A percentile compares a stretch with the other conserved stretches of the same genome.
Conservation (phyloP, 2,329 filamentous ascomycete genomes). For the Penicillium expansum region DNA sequence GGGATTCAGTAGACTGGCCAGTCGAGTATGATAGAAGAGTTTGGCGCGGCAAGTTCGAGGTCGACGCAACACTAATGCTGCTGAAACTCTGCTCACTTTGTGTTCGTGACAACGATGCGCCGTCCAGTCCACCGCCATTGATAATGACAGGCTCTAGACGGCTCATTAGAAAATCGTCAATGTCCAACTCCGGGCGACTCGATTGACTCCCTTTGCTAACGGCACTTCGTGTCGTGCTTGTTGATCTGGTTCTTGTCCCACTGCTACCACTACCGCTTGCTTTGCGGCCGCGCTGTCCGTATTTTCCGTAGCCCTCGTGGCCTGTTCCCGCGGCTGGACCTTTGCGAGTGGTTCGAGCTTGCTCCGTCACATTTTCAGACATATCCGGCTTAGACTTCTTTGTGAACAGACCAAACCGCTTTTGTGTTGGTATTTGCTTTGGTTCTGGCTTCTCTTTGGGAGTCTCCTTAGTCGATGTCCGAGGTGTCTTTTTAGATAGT, state of each 20-base stretch:
- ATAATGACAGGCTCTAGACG: slow-evolving; percentile 52
- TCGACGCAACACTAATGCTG: slow-evolving; percentile 32
- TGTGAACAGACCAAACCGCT: slow-evolving; percentile 76
- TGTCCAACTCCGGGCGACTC: slow-evolving; percentile 42
- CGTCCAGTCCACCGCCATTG: slow-evolving; percentile 43
- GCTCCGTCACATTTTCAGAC: slow-evolving; percentile 51
- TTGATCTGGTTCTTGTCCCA: slow-evolving; percentile 41
- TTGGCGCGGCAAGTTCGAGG: slow-evolving; percentile 22
- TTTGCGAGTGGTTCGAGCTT: slow-evolving; percentile 60
- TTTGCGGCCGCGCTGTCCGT: slow-evolving; percentile 46
- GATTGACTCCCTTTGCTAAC: slow-evolving; percentile 43
- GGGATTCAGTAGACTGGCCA: slow-evolving; percentile 36
- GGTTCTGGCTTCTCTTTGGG: slow-evolving; percentile 29
- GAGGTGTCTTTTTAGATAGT: slow-evolving; percentile 30
- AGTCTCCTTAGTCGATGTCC: slow-evolving; percentile 38
- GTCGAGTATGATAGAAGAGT: slow-evolving; percentile 25
- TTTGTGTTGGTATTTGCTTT: slow-evolving; percentile 40
- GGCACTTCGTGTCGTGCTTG: slow-evolving; percentile 40
- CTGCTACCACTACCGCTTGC: slow-evolving; percentile 42
- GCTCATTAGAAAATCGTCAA: slow-evolving; percentile 50
- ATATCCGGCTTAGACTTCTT: slow-evolving; percentile 65
- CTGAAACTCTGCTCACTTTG: slow-evolving; percentile 43
- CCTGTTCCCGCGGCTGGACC: slow-evolving; percentile 90
- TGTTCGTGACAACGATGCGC: slow-evolving; percentile 35
- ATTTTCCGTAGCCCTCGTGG: slow-evolving; percentile 65